phyloP scores from a whole-genome alignment of 208 protist species.

The Leishmania martiniquensis region DNA sequence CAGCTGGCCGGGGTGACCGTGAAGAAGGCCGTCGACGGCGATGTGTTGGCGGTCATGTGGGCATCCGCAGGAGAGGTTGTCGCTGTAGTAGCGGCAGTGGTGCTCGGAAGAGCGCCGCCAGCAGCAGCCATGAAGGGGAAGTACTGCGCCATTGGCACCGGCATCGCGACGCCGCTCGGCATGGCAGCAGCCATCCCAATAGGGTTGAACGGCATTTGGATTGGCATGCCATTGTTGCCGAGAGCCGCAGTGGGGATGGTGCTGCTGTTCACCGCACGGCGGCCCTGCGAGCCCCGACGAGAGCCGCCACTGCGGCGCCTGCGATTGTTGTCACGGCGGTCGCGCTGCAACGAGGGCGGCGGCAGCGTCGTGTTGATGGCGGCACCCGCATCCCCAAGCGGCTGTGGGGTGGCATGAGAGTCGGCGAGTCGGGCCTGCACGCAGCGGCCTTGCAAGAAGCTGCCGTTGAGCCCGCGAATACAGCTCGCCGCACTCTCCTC shows the following conservation, averaged over 20 bases:
- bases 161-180: neutral
- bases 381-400: slow-evolving; percentile 29
- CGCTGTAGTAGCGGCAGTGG: neutral
- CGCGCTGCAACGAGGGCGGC: slow-evolving; percentile 6
- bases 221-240: neutral
- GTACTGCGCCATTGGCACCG: slow-evolving; percentile 9
- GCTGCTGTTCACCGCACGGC: neutral
- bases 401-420: slow-evolving; percentile 56
- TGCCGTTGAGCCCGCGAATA: slow-evolving; percentile 59
- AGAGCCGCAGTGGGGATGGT: neutral
- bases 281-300: slow-evolving; percentile 10
- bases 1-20: slow-evolving; percentile 6
- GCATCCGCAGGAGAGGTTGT: neutral
- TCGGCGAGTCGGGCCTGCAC: slow-evolving; percentile 71
- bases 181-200: slow-evolving; percentile 3
- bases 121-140: slow-evolving; percentile 4
- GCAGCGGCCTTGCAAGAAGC: slow-evolving; percentile 36
- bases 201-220: neutral
- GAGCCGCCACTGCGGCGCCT: slow-evolving; percentile 9
- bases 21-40: slow-evolving; percentile 9
- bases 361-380: slow-evolving; percentile 25
- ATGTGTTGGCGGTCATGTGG: slow-evolving; percentile 3
- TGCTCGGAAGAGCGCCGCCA: neutral
- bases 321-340: slow-evolving; percentile 10
- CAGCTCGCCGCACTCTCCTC: slow-evolving; percentile 55